These are phyloP conservation scores for Jackrogersella multiformis DNA, from an alignment of 495 filamentous ascomycete species.

Conservation along the genomic window DNA sequence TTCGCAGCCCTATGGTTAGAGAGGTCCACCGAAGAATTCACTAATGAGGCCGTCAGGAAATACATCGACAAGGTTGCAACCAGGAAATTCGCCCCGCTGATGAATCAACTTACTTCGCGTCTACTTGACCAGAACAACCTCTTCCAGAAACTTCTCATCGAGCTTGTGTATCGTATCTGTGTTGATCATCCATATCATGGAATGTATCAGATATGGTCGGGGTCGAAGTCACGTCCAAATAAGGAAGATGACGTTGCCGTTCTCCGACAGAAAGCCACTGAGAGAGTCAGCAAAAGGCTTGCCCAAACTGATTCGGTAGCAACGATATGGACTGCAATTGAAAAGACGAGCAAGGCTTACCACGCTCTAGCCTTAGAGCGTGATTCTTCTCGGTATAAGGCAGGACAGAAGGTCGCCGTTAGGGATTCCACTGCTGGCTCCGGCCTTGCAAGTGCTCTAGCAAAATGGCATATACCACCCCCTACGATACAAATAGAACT, in stretches of 20 bases:
- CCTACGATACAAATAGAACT: conserved; percentile 88
- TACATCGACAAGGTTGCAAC: conserved; percentile 79
- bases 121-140: conserved; percentile 70
- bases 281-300: conserved; percentile 68
- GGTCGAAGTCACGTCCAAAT: conserved; percentile 69
- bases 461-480: conserved; percentile 75
- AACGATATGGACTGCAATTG: conserved; percentile 71
- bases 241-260: conserved; percentile 76
- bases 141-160: conserved; percentile 79
- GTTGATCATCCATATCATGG: conserved; percentile 93
- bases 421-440: conserved; percentile 66
- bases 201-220: conserved; percentile 93
- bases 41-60: conserved; percentile 78
- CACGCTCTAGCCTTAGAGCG: conserved; percentile 75
- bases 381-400: conserved; percentile 65
- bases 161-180: conserved; percentile 81
- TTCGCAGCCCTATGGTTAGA: conserved; percentile 96
- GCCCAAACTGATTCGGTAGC: conserved; percentile 52
- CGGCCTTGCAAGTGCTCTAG: conserved; percentile 65
- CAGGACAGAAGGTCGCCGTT: conserved; percentile 69
- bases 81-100: conserved; percentile 88
- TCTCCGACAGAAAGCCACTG: conserved; percentile 76
- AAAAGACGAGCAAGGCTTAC: conserved; percentile 77
- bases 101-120: conserved; percentile 95
- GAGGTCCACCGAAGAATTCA: conserved; percentile 71